These are phyloP conservation scores for Fusarium sp. DNA, from an alignment of 2,329 filamentous ascomycete species.

Conservation along the genomic window DNA sequence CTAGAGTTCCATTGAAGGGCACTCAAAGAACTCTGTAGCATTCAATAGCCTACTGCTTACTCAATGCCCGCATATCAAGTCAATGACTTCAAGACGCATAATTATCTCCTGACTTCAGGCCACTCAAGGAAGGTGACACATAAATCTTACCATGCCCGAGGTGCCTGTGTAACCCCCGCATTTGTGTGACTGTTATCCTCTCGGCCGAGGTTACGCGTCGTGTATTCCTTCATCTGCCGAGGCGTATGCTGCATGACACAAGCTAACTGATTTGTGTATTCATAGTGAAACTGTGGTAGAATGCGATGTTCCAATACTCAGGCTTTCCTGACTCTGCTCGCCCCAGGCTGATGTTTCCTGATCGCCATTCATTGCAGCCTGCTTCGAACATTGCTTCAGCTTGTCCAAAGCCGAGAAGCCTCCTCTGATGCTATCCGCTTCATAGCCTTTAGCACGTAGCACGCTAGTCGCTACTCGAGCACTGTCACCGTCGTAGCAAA, in stretches of 20 bases:
- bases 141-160: background rate
- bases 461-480: constrained; percentile 65
- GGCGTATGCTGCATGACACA: too few species aligned
- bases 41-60: too few species aligned
- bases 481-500: constrained; percentile 66
- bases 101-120: too few species aligned
- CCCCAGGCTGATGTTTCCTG: constrained; percentile 18
- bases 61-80: too few species aligned
- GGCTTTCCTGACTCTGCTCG: constrained; percentile 8
- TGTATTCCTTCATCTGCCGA: too few species aligned
- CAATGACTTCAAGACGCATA: too few species aligned
- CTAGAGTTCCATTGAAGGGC: too few species aligned
- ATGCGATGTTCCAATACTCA: constrained; percentile 4
- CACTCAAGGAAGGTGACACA: background rate
- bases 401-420: constrained; percentile 58
- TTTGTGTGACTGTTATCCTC: background rate
- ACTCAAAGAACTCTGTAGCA: too few species aligned
- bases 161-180: background rate
- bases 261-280: too few species aligned
- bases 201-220: too few species aligned
- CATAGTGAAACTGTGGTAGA: constrained; percentile 22
- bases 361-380: background rate
- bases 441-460: constrained; percentile 60
- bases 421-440: constrained; percentile 59
- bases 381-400: constrained; percentile 23